A percentile compares a stretch with the other conserved stretches of the same genome.
phyloP scores from a whole-genome alignment of 2,329 filamentous ascomycete genomes.

The Colletotrichum noveboracense region DNA sequence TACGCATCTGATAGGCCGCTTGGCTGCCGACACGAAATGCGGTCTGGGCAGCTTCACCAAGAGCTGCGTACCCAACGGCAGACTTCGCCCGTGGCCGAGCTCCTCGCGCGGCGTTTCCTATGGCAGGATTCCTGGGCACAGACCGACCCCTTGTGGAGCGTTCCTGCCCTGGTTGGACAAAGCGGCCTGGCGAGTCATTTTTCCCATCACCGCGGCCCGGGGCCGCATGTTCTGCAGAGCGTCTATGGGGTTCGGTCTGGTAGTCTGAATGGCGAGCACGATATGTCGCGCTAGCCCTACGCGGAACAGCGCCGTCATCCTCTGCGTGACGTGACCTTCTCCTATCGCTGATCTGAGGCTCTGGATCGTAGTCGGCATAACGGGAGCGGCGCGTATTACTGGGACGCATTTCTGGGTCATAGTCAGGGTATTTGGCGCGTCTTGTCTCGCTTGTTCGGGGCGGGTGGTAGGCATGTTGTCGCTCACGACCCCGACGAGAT shows the following conservation, averaged over 20 bases:
- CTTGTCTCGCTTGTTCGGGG: constrained; percentile 21
- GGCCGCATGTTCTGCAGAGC: neutral
- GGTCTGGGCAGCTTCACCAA: constrained; percentile 44
- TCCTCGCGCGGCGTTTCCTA: neutral
- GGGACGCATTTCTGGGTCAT: neutral
- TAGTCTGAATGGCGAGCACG: neutral
- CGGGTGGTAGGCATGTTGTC: constrained; percentile 15
- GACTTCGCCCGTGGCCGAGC: constrained; percentile 24
- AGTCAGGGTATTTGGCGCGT: constrained; percentile 8
- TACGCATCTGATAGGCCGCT: constrained; percentile 50
- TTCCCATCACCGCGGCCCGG: neutral
- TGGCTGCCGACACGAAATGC: constrained; percentile 54
- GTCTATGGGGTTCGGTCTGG: neutral
- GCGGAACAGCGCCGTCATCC: neutral
- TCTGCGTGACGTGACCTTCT: neutral
- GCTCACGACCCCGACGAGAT: constrained; percentile 6
- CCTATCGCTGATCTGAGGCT: neutral
- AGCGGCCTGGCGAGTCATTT: constrained; percentile 3
- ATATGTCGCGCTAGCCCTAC: neutral
- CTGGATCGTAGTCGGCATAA: neutral
- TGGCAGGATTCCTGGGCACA: constrained; percentile 1
- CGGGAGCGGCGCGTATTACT: neutral
- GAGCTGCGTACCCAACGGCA: constrained; percentile 19
- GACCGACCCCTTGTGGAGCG: constrained; percentile 8
- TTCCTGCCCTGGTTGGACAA: neutral